Base-by-base conservation (phyloP, 108 stramenopile genomes). In the Fistulifera solaris region DNA sequence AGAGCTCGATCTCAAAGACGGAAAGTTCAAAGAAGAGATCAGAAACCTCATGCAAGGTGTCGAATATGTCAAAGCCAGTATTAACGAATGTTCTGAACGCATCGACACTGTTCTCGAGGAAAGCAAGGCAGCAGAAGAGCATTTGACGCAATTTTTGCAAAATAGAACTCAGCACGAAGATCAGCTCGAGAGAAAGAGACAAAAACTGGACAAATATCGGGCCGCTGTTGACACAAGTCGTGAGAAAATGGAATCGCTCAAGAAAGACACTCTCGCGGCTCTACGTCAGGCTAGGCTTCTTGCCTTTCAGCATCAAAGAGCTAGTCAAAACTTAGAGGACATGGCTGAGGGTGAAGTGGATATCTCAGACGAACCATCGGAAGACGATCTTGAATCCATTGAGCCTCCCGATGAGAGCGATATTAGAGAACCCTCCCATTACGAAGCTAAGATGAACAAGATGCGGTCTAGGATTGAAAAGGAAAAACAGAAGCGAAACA, bases 71-170 rank as follows among this genome's bases (percentile, higher is more conserved):
- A 67, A 64, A 35, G 27, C 21, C 13, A 57, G 56, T 16, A 49
- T 87, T 12, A 76, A 78, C 18, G 91, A 93, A 70, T 66, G 73
- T 16, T 38, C 63, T 0, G 55, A 75, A 14, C 66, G 91, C 45
- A 88, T 85, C 53, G 67, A 70, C 17, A 80, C 68, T 58, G 63
- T 93, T 28, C 16, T 78, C 40, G 59, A 75, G 7, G 91, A 93
- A 56, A 47, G 87, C 40, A 57, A 73, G 10, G 45, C 59, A 28
- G 76, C 80, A 8, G 75, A 80, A 48, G 49, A 71, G 1, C 61
- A 66, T 26, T 51, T 93, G 39, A 75, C 78, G 13, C 59, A 73
- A 21, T 68, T 65, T 41, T 56, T 81, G 44, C 66, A 73, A 17
- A 42, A 48, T 4, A 42, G 78, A 16, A 58, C 56, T 3, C 72